Conservation (phyloP, 176 grass and related monocot genomes). For the Melocanna baccifera region DNA sequence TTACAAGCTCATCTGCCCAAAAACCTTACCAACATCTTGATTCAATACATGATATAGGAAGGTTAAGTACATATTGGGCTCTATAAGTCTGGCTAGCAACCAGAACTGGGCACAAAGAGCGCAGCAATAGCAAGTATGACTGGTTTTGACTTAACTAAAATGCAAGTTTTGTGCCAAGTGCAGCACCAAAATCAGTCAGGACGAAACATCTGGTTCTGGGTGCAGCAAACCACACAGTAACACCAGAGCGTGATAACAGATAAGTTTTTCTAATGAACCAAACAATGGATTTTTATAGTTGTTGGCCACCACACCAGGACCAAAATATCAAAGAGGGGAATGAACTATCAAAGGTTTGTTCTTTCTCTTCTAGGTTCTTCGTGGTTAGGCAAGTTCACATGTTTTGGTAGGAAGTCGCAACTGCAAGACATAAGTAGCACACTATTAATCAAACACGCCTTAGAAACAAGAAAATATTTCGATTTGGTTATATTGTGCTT, state of each 20-base stretch:
- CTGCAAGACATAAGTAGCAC: background rate
- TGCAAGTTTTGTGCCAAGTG: background rate
- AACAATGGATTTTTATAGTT: background rate
- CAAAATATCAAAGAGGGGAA: background rate
- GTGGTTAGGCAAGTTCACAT: background rate
- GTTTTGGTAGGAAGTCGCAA: background rate
- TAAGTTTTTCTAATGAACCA: background rate
- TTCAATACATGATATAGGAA: background rate
- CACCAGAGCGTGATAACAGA: background rate
- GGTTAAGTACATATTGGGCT: background rate
- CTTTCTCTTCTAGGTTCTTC: background rate
- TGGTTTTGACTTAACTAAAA: background rate
- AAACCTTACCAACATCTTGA: background rate
- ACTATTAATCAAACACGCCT: background rate
- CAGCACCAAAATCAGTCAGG: background rate
- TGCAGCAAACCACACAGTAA: background rate
- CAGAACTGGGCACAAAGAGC: background rate
- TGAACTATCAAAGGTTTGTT: background rate
- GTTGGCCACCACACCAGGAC: background rate
- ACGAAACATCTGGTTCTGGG: background rate
- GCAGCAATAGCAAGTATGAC: background rate
- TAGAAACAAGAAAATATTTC: background rate
- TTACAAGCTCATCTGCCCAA: background rate
- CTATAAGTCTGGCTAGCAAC: background rate
- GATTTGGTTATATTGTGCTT: background rate